phyloP scores from a whole-genome alignment of 306 rosid species.

The Elaeagnus macrophylla region DNA sequence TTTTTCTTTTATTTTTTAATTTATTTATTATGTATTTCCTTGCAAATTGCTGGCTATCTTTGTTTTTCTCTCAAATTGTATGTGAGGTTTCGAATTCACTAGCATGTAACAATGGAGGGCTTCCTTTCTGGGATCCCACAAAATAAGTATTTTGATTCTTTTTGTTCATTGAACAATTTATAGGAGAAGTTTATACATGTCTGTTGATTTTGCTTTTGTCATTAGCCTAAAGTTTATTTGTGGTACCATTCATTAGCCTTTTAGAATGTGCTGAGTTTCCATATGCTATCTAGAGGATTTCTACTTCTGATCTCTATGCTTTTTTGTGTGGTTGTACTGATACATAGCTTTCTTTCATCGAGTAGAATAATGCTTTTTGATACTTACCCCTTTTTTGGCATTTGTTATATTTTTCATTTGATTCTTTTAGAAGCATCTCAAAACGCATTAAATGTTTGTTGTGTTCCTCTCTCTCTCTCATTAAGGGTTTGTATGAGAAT shows the following conservation, averaged over 20 bases:
- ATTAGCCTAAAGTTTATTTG: no score
- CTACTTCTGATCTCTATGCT: constrained; percentile 7
- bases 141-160: no score
- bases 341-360: constrained; percentile 20
- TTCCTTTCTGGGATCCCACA: no score
- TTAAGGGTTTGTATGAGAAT: background rate
- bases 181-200: no score
- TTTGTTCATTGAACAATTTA: no score
- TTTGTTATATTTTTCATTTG: constrained; percentile 19
- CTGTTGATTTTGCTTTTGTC: no score
- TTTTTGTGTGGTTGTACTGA: constrained; percentile 27
- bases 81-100: constrained; percentile 44
- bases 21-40: constrained; percentile 48
- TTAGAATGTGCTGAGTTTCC: constrained; percentile 5
- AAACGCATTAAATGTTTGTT: constrained; percentile 20
- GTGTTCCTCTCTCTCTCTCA: constrained; percentile 23
- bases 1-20: constrained; percentile 18
- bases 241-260: no score
- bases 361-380: constrained; percentile 22
- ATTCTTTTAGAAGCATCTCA: constrained; percentile 5
- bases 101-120: constrained; percentile 33
- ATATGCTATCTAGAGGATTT: constrained; percentile 19
- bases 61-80: constrained; percentile 41
- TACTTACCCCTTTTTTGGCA: no score
- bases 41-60: constrained; percentile 48